Percentiles rank a stretch among this genome's conserved stretches.
These are phyloP conservation scores for Pythium myriotylum DNA, from an alignment of 352 stramenopile species.

Conservation along the genomic window DNA sequence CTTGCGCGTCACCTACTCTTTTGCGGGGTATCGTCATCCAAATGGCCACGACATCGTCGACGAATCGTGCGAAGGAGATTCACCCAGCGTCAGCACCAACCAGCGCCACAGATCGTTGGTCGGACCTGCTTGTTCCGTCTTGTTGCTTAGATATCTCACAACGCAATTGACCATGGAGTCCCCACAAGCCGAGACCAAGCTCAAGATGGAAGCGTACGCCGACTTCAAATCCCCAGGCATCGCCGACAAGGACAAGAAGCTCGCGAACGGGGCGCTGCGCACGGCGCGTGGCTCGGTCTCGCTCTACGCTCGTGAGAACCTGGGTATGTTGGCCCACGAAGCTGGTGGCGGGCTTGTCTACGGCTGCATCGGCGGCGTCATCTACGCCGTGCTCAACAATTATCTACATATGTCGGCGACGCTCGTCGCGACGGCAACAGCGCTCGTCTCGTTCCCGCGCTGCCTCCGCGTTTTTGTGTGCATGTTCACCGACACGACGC, in stretches of 20 bases:
- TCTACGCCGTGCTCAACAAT: constrained; percentile 43
- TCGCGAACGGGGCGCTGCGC: constrained; percentile 26
- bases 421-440: constrained; percentile 30
- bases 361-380: constrained; percentile 28
- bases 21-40: no score
- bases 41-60: no score
- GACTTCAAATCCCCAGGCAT: constrained; percentile 14
- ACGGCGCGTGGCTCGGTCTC: constrained; percentile 26
- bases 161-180: neutral
- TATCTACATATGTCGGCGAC: constrained; percentile 39
- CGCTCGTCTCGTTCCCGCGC: constrained; percentile 35
- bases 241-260: neutral
- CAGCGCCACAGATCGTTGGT: no score
- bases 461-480: constrained; percentile 43
- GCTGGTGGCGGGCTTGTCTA: constrained; percentile 31
- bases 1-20: no score
- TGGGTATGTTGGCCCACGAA: constrained; percentile 40
- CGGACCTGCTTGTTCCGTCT: no score
- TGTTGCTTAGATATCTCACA: neutral
- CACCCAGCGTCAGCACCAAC: no score
- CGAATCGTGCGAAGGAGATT: no score
- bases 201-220: constrained; percentile 14
- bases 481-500: constrained; percentile 45
- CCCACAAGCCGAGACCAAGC: neutral
- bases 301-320: constrained; percentile 33